Percentiles rank a stretch among this genome's conserved stretches.
These are phyloP conservation scores for Calcarisporium arbuscula DNA, from an alignment of 2,329 filamentous ascomycete genomes.

Conservation along the genomic window DNA sequence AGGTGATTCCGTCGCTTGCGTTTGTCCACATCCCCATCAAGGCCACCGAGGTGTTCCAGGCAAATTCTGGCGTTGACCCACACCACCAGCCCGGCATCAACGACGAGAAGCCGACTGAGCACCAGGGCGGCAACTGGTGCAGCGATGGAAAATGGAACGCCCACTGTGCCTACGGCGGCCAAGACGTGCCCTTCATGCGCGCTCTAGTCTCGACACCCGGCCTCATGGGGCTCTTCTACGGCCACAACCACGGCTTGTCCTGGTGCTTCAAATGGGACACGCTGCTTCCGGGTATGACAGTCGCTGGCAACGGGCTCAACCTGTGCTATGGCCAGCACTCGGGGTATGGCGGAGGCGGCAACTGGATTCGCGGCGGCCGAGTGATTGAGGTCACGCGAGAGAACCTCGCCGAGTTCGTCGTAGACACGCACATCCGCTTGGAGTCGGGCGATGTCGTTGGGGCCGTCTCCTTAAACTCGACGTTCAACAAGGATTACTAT, in stretches of 20 bases:
- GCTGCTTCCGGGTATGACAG: slow-evolving; percentile 23
- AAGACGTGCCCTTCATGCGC: slow-evolving; percentile 58
- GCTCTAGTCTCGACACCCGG: slow-evolving; percentile 49
- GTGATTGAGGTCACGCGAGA: slow-evolving; percentile 44
- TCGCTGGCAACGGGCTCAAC: slow-evolving; percentile 37
- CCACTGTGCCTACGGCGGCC: slow-evolving; percentile 36
- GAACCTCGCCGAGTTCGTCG: slow-evolving; percentile 23
- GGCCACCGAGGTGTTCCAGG: slow-evolving; percentile 33
- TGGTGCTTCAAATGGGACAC: slow-evolving; percentile 50
- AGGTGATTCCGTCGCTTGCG: slow-evolving; percentile 35
- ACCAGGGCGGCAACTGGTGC: slow-evolving; percentile 39
- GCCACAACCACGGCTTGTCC: slow-evolving; percentile 59
- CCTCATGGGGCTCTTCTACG: slow-evolving; percentile 53
- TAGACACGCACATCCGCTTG: no score
- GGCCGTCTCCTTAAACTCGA: slow-evolving; percentile 45
- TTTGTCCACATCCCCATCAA: slow-evolving; percentile 44
- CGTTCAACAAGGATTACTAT: slow-evolving; percentile 48
- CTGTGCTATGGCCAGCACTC: slow-evolving; percentile 59
- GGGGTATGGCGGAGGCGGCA: slow-evolving; percentile 64
- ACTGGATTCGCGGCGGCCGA: slow-evolving; percentile 54
- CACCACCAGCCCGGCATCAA: slow-evolving; percentile 38
- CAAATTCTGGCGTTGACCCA: slow-evolving; percentile 24
- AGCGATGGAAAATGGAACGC: slow-evolving; percentile 28
- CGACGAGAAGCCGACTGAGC: slow-evolving; percentile 33
- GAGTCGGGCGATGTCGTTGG: slow-evolving; percentile 40